Percentiles rank a stretch among this genome's conserved stretches.
These are phyloP conservation scores for Nymphaea thermarum DNA, from an alignment of 164 flowering plant species.

Conservation along the genomic window DNA sequence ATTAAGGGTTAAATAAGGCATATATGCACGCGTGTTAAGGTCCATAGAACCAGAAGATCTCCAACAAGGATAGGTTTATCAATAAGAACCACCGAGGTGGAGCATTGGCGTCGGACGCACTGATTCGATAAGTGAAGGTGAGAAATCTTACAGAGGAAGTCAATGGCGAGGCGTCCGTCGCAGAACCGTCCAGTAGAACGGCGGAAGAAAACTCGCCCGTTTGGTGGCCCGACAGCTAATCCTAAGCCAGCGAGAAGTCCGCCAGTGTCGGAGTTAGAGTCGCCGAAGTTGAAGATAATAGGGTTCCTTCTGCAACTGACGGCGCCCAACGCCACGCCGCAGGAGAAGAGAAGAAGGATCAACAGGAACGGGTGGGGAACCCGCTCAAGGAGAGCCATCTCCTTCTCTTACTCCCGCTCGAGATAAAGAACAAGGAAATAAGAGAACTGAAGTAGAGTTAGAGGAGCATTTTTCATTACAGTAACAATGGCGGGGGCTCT, in stretches of 20 bases:
- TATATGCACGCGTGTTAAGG: no score
- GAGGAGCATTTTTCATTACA: no score
- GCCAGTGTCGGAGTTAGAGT: conserved; percentile 44
- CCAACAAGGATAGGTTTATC: no score
- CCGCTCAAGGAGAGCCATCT: no score
- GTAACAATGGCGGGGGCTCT: no score
- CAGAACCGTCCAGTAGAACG: conserved; percentile 24
- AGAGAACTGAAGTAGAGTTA: neutral
- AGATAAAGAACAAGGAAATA: neutral
- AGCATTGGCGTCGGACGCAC: no score
- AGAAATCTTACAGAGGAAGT: conserved; percentile 19
- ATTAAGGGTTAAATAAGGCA: no score
- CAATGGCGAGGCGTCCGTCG: conserved; percentile 31
- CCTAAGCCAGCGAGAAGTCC: conserved; percentile 25
- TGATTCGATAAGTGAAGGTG: neutral
- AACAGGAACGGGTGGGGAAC: neutral
- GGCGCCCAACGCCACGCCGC: conserved; percentile 3
- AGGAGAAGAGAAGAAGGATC: neutral
- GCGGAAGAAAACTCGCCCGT: conserved; percentile 31
- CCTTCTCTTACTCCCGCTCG: no score
- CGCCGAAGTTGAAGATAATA: conserved; percentile 31
- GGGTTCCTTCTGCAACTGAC: conserved; percentile 10
- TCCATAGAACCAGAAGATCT: no score
- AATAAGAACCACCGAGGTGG: no score
- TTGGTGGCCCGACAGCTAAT: conserved; percentile 18